phyloP scores from a whole-genome alignment of 768 basidiomycete species.

The Psilocybe subaeruginosa region DNA sequence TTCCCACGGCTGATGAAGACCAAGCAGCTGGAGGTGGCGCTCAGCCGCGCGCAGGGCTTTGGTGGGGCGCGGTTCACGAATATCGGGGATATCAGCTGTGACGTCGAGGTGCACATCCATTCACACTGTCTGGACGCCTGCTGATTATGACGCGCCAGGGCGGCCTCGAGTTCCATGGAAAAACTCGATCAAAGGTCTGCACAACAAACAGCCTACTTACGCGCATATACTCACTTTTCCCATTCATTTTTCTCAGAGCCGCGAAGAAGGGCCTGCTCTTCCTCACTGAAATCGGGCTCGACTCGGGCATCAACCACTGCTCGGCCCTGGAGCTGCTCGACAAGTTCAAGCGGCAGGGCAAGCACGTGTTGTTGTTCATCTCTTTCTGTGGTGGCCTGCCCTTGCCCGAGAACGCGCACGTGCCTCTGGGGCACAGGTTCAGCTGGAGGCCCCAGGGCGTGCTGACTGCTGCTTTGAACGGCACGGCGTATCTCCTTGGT shows the following conservation, averaged over 20 bases:
- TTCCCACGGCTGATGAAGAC: constrained; percentile 84
- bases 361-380: constrained; percentile 69
- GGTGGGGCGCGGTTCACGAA: constrained; percentile 64
- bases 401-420: constrained; percentile 63
- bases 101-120: constrained; percentile 53
- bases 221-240: neutral
- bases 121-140: too few relatives aligned
- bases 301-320: constrained; percentile 90
- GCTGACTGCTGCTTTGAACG: constrained; percentile 75
- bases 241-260: constrained; percentile 43
- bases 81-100: constrained; percentile 89
- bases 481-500: constrained; percentile 65
- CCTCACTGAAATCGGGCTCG: constrained; percentile 88
- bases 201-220: neutral
- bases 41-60: constrained; percentile 49
- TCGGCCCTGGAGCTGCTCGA: constrained; percentile 76
- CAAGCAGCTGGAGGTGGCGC: constrained; percentile 54
- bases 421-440: constrained; percentile 87
- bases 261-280: constrained; percentile 65
- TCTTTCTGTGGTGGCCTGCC: constrained; percentile 96
- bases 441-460: constrained; percentile 94
- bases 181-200: constrained; percentile 61
- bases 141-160: too few relatives aligned
- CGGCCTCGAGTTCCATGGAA: constrained; percentile 48
- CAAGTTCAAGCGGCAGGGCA: constrained; percentile 50